These are phyloP conservation scores for Dendrobium catenatum DNA, from an alignment of 106 monocot species.

Conservation along the genomic window DNA sequence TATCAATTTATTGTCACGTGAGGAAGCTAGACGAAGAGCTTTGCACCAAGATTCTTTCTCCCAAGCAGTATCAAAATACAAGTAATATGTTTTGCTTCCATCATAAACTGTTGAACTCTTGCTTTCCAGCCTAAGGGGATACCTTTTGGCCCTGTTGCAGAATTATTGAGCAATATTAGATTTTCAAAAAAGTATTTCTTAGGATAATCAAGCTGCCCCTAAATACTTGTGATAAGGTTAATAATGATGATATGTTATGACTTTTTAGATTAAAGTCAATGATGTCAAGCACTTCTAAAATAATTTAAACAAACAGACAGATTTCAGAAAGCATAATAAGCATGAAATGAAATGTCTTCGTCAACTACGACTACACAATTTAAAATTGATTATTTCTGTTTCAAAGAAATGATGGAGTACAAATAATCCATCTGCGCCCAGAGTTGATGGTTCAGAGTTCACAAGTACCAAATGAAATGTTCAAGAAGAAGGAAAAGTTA, in stretches of 20 bases:
- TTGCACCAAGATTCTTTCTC: constrained; percentile 99
- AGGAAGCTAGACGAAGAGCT: constrained; percentile 84
- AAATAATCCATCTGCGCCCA: not conserved
- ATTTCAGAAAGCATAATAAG: not conserved
- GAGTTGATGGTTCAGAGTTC: not conserved
- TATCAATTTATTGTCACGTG: constrained; percentile 31
- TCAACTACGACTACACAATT: not conserved
- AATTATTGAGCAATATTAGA: constrained; percentile 12
- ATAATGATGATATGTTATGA: not conserved
- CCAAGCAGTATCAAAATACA: constrained; percentile 82
- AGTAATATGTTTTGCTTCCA: constrained; percentile 54
- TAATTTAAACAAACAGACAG: not conserved
- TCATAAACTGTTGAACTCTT: constrained; percentile 42
- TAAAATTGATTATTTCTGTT: not conserved
- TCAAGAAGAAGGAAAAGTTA: not conserved
- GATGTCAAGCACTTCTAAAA: not conserved
- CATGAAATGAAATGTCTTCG: not conserved
- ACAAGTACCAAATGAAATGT: not conserved
- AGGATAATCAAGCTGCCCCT: not conserved
- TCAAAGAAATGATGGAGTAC: not conserved
- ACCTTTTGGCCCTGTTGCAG: constrained; percentile 71
- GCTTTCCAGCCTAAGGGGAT: constrained; percentile 81
- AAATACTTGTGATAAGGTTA: not conserved
- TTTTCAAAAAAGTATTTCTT: not conserved
- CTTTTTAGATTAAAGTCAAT: not conserved